Base-by-base conservation (phyloP, 108 stramenopile species). In the Aureococcus anophagefferens region DNA sequence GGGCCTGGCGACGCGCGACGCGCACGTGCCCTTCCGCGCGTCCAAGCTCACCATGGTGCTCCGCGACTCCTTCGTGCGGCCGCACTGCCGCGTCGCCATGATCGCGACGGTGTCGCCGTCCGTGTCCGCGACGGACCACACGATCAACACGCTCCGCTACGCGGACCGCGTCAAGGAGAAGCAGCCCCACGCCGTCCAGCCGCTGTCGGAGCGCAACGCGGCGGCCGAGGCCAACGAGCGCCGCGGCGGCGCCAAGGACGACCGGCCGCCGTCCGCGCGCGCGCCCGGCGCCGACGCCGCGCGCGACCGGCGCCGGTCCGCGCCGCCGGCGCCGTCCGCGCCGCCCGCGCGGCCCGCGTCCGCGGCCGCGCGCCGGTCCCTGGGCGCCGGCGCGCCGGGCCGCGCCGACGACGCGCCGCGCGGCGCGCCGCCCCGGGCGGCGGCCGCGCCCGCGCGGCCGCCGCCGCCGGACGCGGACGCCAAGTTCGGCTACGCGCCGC, bases 1-100 rank as follows among this genome's bases (percentile, higher is more conserved):
- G 25, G 96, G 95, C 18, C 76, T 99, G 35, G 98, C 93, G 77
- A 87, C 88, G 33, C 92, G 90, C 30, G 79, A 73, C 32, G 78
- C 84, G 33, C 96, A 98, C 72, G 95, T 98, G 0, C 99, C 99
- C n/a, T 98, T 96, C 80, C 85, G 99, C 35, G 96, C 93, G 14
- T 94, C 93, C 59, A 99, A 99, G 80, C 84, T 99, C 25, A 99
- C 97, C 0, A 79, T 96, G 66, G 94, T 97, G 64, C 81, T 98
- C 34, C 96, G 98, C 76, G 97, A 99, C 79, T 91, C 90, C 72
- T 98, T 99, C 80, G 94, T 96, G 5, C 84, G 88, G n/a, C 86
- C 82, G 33, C 63, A 74, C 44, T 91, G 94, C 37, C 87, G 90
- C 51, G 96, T 96, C 13, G 95, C 93, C 30, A 99, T 99, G 97